Evolutionary conservation across 768 basidiomycete genomes (phyloP).

Genomic region (Phaeolepiota aurea): DNA sequence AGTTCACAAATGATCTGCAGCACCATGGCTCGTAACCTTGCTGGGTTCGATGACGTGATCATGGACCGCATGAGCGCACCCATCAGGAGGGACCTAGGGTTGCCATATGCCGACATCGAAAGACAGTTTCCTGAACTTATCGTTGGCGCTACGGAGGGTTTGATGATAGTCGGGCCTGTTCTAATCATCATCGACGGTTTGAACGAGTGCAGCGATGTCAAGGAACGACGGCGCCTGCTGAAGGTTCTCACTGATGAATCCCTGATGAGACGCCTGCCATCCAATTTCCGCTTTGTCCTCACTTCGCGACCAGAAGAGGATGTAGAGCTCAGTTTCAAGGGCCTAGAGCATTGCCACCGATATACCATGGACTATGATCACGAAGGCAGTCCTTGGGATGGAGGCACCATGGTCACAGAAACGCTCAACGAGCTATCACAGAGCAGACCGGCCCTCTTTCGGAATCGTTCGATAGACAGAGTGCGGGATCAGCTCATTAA

Average conservation of each 20-base stretch:
- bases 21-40: conserved; percentile 23
- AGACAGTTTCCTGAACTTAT: conserved; percentile 19
- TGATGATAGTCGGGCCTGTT: conserved; percentile 19
- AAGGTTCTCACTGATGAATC: conserved; percentile 1
- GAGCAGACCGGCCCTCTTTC: neutral
- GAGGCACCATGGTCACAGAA: neutral
- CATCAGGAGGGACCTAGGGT: conserved; percentile 2
- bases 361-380: neutral
- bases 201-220: conserved; percentile 15
- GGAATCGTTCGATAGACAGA: neutral
- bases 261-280: conserved; percentile 9
- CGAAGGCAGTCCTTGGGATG: neutral
- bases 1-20: conserved; percentile 18
- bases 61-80: conserved; percentile 4
- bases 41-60: conserved; percentile 16
- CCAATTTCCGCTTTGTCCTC: conserved; percentile 17
- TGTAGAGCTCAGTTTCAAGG: conserved; percentile 10
- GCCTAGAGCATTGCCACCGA: neutral
- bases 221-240: conserved; percentile 1
- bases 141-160: conserved; percentile 12
- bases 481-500: neutral
- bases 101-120: conserved; percentile 1
- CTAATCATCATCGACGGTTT: conserved; percentile 25
- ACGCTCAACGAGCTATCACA: neutral
- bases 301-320: conserved; percentile 18